These are phyloP conservation scores for Mycosphaerella arachidis DNA, from an alignment of 2,329 filamentous ascomycete genomes.

Conservation along the genomic window DNA sequence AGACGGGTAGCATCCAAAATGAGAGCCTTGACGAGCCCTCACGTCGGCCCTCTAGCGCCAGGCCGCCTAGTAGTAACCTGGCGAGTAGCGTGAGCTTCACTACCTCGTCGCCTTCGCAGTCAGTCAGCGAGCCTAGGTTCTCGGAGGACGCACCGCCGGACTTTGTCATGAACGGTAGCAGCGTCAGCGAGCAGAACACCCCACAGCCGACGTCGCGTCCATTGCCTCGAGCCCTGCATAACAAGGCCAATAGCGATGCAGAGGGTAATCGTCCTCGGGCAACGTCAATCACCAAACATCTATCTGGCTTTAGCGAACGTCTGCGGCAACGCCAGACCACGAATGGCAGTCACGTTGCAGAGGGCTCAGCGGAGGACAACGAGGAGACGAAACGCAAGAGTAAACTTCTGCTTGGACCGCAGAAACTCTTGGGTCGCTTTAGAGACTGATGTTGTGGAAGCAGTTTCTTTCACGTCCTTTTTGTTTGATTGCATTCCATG, in stretches of 20 bases:
- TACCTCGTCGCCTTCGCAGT: conserved; percentile 19
- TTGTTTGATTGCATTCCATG: background rate
- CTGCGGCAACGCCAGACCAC: conserved; percentile 19
- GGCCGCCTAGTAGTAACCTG: conserved; percentile 26
- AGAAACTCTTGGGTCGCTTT: conserved; percentile 39
- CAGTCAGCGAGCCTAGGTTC: conserved; percentile 15
- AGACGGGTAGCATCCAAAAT: conserved; percentile 26
- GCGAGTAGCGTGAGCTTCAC: conserved; percentile 20
- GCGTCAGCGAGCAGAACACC: background rate
- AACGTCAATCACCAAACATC: conserved; percentile 24
- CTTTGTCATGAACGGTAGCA: background rate
- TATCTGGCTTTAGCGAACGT: conserved; percentile 31
- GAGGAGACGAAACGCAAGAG: conserved; percentile 38
- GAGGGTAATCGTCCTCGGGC: conserved; percentile 21
- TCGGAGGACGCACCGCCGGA: conserved; percentile 2
- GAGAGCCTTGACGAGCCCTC: conserved; percentile 17
- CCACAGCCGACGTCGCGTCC: conserved; percentile 6
- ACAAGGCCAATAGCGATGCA: conserved; percentile 3
- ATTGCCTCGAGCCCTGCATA: background rate
- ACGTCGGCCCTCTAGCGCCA: conserved; percentile 27
- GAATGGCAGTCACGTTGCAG: conserved; percentile 4
- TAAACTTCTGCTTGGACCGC: conserved; percentile 40
- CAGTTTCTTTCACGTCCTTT: background rate
- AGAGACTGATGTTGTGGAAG: conserved; percentile 22
- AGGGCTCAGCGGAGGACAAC: conserved; percentile 21